Percentiles rank a stretch among this genome's conserved stretches.
These are phyloP conservation scores for Aspergillus flavus DNA, from an alignment of 2,329 filamentous ascomycete genomes.

Conservation along the genomic window DNA sequence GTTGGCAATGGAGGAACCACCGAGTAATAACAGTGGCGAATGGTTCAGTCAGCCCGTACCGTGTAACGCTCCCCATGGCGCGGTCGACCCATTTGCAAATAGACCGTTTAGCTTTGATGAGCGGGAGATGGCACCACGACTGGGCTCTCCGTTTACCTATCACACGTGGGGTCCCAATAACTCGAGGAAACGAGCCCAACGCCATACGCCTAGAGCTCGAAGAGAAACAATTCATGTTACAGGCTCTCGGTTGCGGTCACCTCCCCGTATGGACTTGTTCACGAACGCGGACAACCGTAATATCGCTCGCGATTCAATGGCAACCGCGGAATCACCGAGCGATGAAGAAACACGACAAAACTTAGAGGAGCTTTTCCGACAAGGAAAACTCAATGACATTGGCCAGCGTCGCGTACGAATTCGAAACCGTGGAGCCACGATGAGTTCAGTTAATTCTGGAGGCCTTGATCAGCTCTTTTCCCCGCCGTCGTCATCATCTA, in stretches of 20 bases:
- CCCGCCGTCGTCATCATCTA: conserved; percentile 45
- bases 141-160: conserved; percentile 54
- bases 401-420: conserved; percentile 61
- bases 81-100: conserved; percentile 14
- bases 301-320: conserved; percentile 42
- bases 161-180: conserved; percentile 52
- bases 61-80: conserved; percentile 8
- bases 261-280: conserved; percentile 58
- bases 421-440: conserved; percentile 64
- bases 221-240: conserved; percentile 50
- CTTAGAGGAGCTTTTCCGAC: conserved; percentile 50
- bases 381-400: conserved; percentile 46
- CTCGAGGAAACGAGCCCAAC: conserved; percentile 35
- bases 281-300: conserved; percentile 51
- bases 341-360: conserved; percentile 62
- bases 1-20: conserved; percentile 33
- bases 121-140: conserved; percentile 40
- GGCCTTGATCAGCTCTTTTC: conserved; percentile 59
- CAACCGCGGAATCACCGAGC: conserved; percentile 44
- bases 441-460: conserved; percentile 57
- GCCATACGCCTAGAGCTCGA: conserved; percentile 35
- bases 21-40: conserved; percentile 28
- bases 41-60: conserved; percentile 42
- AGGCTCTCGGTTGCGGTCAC: conserved; percentile 50
- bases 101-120: conserved; percentile 20